Evolutionary conservation across 768 basidiomycete species (phyloP).

Genomic region (Pholiota molesta): DNA sequence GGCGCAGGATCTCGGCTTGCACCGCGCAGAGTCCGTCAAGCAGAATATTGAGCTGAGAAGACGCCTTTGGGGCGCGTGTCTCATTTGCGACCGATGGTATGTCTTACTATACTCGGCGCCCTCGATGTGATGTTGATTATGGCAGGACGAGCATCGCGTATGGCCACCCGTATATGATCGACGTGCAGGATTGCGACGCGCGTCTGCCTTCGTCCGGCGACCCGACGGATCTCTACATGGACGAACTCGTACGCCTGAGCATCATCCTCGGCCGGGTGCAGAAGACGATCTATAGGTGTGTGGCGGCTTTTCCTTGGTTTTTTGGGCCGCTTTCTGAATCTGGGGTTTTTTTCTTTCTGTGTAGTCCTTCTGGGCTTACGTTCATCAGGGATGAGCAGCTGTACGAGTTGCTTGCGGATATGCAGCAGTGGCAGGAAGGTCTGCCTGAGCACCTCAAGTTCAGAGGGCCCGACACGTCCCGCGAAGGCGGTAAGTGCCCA

Average conservation of each 20-base stretch:
- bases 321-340: background rate
- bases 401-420: conserved; percentile 60
- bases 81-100: conserved; percentile 93
- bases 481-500: conserved; percentile 60
- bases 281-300: conserved; percentile 90
- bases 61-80: conserved; percentile 92
- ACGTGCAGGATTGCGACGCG: conserved; percentile 95
- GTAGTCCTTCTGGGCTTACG: conserved; percentile 84
- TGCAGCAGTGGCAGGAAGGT: conserved; percentile 76
- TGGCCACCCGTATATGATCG: conserved; percentile 95
- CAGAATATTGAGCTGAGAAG: conserved; percentile 85
- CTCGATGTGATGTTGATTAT: conserved; percentile 4
- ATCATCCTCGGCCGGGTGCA: conserved; percentile 89
- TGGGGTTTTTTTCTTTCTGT: conserved; percentile 6
- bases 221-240: conserved; percentile 76
- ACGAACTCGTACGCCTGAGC: conserved; percentile 90
- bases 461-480: conserved; percentile 66
- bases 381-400: conserved; percentile 84
- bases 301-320: background rate
- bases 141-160: conserved; percentile 83
- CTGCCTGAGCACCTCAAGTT: conserved; percentile 82
- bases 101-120: conserved; percentile 18
- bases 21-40: conserved; percentile 87
- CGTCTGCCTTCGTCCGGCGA: conserved; percentile 90
- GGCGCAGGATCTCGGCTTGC: conserved; percentile 97